Evolutionary conservation across 2,329 filamentous ascomycete genomes (phyloP).

Genomic region (Penicillium occitanis): DNA sequence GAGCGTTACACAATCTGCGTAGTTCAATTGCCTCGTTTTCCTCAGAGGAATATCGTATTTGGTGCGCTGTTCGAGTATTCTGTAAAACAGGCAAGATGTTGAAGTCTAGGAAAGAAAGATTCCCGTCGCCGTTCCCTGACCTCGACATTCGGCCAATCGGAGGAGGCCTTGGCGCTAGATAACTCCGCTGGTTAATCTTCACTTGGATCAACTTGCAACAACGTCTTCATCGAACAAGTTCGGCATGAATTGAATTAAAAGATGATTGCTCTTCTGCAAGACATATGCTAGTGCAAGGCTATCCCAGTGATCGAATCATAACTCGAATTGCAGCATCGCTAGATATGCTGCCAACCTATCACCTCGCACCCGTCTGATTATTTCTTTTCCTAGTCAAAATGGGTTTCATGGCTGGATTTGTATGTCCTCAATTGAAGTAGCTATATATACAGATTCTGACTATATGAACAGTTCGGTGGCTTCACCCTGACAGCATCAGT

Average conservation of each 20-base stretch:
- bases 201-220: neutral
- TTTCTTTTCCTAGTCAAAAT: slow-evolving; percentile 44
- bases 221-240: neutral
- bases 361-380: neutral
- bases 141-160: slow-evolving; percentile 16
- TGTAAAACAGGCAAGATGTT: neutral
- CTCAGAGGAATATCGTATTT: neutral
- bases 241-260: neutral
- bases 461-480: slow-evolving; percentile 62
- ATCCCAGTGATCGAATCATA: neutral
- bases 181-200: neutral
- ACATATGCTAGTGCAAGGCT: neutral
- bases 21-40: neutral
- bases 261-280: neutral
- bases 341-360: slow-evolving; percentile 6
- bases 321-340: neutral
- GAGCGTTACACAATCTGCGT: neutral
- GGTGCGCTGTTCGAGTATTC: neutral
- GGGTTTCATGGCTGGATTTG: slow-evolving; percentile 74
- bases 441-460: neutral
- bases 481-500: slow-evolving; percentile 72
- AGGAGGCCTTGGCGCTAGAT: neutral
- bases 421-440: slow-evolving; percentile 46
- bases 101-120: slow-evolving; percentile 18
- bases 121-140: slow-evolving; percentile 19